Evolutionary conservation across 805 yeast species (phyloP), one percentile per base, ranked within the genome.

Genomic region (Lipomyces kockii): DNA sequence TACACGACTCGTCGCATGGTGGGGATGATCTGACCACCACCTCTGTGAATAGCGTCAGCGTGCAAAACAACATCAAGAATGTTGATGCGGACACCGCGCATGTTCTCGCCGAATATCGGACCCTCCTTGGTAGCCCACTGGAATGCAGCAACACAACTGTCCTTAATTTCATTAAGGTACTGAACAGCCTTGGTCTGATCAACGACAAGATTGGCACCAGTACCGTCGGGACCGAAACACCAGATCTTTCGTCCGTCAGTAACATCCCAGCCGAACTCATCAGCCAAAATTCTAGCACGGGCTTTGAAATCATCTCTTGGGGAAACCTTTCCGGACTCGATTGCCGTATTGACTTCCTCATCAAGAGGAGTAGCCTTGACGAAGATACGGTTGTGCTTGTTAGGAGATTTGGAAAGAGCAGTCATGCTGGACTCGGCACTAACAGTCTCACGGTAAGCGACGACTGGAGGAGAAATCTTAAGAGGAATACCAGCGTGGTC

Each of bases 201-300:
- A 84, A 94, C 97, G 81, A 94, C 98, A 81, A 95, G 84, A 87
- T 94, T 94, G 80, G 99, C 93, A 85, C 99, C 99, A 83, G 86
- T 89, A 85, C 98, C 98, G 81, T 94, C 99, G 82, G 99, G 98
- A 87, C 99, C 99, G 92, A 94, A 94, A 90, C 97, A 92, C 99
- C 99, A 94, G 82, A 94, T 95, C 95, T 95, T 94, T 90, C 99
- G 93, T 85, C 98, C 99, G 82, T 94, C 99, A 78, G 97, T 88
- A 82, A 95, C 98, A 82, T 94, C 98, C 99, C 99, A 94, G 78
- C 94, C 97, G 89, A 84, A 95, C 83, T 95, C 97, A 83, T 94
- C 98, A 81, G 98, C 98, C 88, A 94, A 87, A 81, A 91, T 79
- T 89, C 98, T 93, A 78, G 98, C 99, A 88, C 99, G 93, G 78